Conservation (phyloP, 2,329 filamentous ascomycete genomes). For the Microsporum canis region DNA sequence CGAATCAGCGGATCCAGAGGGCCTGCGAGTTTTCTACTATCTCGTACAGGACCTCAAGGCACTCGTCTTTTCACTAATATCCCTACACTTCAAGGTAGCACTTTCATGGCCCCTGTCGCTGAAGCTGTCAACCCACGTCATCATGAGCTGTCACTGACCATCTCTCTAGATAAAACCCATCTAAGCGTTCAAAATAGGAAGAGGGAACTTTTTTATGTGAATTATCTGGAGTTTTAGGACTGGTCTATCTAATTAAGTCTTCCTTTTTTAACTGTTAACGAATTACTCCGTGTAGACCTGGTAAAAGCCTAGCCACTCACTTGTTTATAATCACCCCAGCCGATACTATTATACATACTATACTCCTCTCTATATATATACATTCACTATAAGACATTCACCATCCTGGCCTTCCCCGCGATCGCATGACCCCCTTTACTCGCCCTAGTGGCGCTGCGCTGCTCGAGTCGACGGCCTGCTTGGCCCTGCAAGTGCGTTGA, state of each 20-base stretch:
- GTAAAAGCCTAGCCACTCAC: neutral
- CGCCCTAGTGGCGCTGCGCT: neutral
- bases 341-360: no score
- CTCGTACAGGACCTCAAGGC: slow-evolving; percentile 96
- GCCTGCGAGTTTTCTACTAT: slow-evolving; percentile 95
- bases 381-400: neutral
- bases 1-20: slow-evolving; percentile 90
- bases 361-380: neutral
- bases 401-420: slow-evolving; percentile 16
- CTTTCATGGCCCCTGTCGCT: slow-evolving; percentile 4
- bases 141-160: neutral
- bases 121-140: neutral
- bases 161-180: slow-evolving; percentile 40
- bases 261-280: neutral
- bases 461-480: neutral
- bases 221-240: neutral
- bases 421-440: slow-evolving; percentile 27
- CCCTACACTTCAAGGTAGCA: slow-evolving; percentile 82
- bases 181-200: slow-evolving; percentile 17
- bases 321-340: neutral
- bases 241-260: neutral
- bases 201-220: slow-evolving; percentile 3
- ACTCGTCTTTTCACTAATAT: slow-evolving; percentile 89
- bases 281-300: neutral
- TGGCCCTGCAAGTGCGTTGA: neutral